Base-by-base conservation (phyloP, 2,329 filamentous ascomycete genomes). In the Cytospora piceicola region DNA sequence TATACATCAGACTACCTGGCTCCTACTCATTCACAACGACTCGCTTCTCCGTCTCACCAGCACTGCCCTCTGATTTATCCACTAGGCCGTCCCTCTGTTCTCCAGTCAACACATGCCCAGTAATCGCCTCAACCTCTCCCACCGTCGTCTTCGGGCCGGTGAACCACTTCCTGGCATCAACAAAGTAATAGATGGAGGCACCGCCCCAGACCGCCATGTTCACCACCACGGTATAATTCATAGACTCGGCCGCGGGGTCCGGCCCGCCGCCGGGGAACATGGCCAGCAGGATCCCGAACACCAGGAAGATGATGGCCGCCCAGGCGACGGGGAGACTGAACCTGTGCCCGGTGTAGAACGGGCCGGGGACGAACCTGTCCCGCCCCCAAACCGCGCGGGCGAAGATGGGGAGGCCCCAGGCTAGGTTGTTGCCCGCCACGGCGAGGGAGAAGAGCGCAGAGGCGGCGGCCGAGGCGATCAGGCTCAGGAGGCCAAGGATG, bases 201-300 rank as follows among this genome's bases (percentile, higher is more conserved):
- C 85, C 84, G 17, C 82, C 76, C 86, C 86, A 89, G 1, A 89
- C 81, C 4, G 81, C 81, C 39, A 78, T 79, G 68, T 88, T 88
- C 66, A 89, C 85, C 0, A 88, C 86, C 2, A 88, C 80, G 0
- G 86, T 88, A 71, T 88, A 89, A 70, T 89, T 89, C 86, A 89
- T 88, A 20, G 75, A 75, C 51, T 80, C 68, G 0, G 74, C 73
- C 9, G 76, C 79, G 1, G 85, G 85, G 69, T 82, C 76, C 32
- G 86, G 85, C 0, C 85, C 86, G 4, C 77, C 78, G 15, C 76
- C 77, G 0, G 86, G 86, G 72, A 88, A 87, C 85, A 88, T 88
- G 61, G 79, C 80, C 30, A 89, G 71, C 0, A 83, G 59, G 42
- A 87, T 83, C 0, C 84, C 84, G 71, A 87, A 88, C 1, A 77